Percentiles rank a stretch among this genome's conserved stretches.
These are phyloP conservation scores for Pecoramyces ruminantium DNA, from an alignment of 192 early-diverging fungal genomes.

Conservation along the genomic window DNA sequence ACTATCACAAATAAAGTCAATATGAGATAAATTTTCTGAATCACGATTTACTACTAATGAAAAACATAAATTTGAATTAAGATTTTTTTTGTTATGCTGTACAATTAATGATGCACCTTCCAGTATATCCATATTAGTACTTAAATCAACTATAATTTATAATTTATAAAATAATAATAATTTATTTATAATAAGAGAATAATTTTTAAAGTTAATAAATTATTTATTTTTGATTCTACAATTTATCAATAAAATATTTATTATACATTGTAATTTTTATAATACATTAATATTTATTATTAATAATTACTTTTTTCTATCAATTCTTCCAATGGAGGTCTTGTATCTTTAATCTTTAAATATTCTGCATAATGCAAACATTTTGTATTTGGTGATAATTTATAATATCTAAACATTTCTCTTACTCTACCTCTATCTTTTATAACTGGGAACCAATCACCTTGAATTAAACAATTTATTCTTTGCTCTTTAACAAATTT, in stretches of 20 bases:
- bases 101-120: not conserved
- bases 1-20: constrained; percentile 33
- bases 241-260: too few relatives aligned
- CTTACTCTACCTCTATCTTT: constrained; percentile 12
- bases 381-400: constrained; percentile 34
- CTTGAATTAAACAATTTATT: constrained; percentile 34
- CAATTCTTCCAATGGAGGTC: constrained; percentile 19
- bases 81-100: constrained; percentile 11
- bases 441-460: constrained; percentile 48
- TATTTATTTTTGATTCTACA: too few relatives aligned
- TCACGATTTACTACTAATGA: constrained; percentile 18
- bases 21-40: constrained; percentile 11
- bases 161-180: too few relatives aligned
- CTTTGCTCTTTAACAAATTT: constrained; percentile 54
- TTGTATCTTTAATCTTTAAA: constrained; percentile 13
- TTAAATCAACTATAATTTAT: not conserved
- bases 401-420: constrained; percentile 29
- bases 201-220: too few relatives aligned
- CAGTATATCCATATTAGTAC: not conserved
- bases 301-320: constrained; percentile 32
- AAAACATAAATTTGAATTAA: constrained; percentile 18
- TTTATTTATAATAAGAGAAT: too few relatives aligned
- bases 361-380: constrained; percentile 52
- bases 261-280: too few relatives aligned
- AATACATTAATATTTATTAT: constrained; percentile 13